Base-by-base conservation (phyloP, 2,329 filamentous ascomycete genomes). In the Nigrospora osmanthi region DNA sequence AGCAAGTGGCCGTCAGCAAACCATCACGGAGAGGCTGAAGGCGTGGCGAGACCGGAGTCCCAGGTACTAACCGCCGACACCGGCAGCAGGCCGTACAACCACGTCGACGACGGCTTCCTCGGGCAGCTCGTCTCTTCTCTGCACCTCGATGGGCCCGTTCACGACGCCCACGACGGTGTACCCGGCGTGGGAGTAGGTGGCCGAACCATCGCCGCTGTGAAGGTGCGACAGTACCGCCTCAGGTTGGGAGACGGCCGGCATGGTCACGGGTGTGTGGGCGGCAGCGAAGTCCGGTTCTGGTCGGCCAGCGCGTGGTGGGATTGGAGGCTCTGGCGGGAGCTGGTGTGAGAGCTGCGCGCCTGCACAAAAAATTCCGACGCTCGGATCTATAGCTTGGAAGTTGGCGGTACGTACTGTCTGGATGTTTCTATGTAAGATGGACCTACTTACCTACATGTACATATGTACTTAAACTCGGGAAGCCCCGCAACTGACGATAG, bases 91-190 rank as follows among this genome's bases (percentile, higher is more conserved):
- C 62, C 93, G 81, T 52, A 98, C 80, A 61, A 91, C 82, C 47
- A 98, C 87, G 66, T 97, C 93, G 52, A 98, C 74, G 41, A 85
- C 80, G 28, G 91, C 89, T 69, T 96, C 89, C 65, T 95, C 90
- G 9, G 93, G 86, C 53, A 93, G 80, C 64, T 97, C 89, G 61
- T 98, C 91, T 57, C 88, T 81, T 57, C 90, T 80, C 55, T 83
- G 81, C 14, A 91, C 88, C 69, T 98, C 93, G 54, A 97, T 80
- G 14, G 93, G 93, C 0, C 91, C 93, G 66, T 95, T 97, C 53
- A 95, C 89, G 13, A 88, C 84, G 45, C 85, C 87, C 44, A 94
- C 79, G 52, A 97, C 78, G 38, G 83, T 84, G 65, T 89, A 95
- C 40, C 89, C 87, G 46, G 80, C 74, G 55, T 83, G 76, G 2